A percentile compares a stretch with the other conserved stretches of the same genome.
Conservation (phyloP, 1,139 yeast genomes). For the Yueomyces sp. region DNA sequence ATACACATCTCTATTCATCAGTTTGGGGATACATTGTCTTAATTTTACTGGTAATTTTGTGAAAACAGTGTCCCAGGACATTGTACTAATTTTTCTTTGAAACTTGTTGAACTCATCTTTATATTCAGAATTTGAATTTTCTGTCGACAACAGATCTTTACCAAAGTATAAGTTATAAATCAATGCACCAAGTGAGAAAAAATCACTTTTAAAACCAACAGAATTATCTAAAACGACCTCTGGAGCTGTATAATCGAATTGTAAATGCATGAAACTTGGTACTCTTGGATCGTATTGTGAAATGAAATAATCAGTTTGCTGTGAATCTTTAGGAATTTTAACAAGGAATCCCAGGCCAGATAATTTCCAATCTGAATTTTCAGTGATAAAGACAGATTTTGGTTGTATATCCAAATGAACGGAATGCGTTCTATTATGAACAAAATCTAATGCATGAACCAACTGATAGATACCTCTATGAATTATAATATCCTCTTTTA, state of each 20-base stretch:
- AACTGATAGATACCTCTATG: conserved; percentile 78
- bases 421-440: conserved; percentile 63
- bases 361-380: conserved; percentile 89
- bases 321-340: conserved; percentile 31
- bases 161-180: conserved; percentile 55
- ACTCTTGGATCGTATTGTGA: conserved; percentile 51
- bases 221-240: conserved; percentile 51
- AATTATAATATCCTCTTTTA: conserved; percentile 54
- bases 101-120: conserved; percentile 33
- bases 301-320: conserved; percentile 29
- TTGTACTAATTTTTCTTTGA: conserved; percentile 31
- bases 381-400: conserved; percentile 58
- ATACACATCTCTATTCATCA: conserved; percentile 28
- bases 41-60: conserved; percentile 35
- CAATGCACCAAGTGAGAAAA: conserved; percentile 71
- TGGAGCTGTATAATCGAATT: conserved; percentile 68
- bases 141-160: conserved; percentile 32
- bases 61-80: conserved; percentile 36
- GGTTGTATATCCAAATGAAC: conserved; percentile 79
- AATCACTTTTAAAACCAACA: conserved; percentile 59
- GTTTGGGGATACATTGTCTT: conserved; percentile 25
- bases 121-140: conserved; percentile 36
- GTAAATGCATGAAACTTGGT: conserved; percentile 59
- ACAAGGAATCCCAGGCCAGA: conserved; percentile 51
- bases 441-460: conserved; percentile 65